phyloP scores from a whole-genome alignment of 306 rosid genomes.

The Cucurbita argyrosperma region DNA sequence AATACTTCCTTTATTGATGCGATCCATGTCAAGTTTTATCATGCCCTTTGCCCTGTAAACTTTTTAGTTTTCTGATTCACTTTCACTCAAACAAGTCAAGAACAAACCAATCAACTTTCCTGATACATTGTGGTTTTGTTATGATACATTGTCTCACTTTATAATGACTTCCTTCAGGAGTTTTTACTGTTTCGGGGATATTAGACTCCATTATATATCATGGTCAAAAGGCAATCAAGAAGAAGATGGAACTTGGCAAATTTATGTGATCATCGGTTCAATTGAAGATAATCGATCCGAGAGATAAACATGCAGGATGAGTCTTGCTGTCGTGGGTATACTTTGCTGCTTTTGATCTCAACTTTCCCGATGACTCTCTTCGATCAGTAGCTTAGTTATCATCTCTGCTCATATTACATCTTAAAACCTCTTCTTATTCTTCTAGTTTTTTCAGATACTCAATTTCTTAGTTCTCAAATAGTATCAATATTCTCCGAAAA shows the following conservation, averaged over 20 bases:
- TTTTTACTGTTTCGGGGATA: conserved; percentile 90
- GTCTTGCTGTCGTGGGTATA: background rate
- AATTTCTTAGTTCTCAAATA: background rate
- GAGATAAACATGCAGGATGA: background rate
- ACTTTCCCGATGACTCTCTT: background rate
- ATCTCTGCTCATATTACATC: background rate
- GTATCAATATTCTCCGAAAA: background rate
- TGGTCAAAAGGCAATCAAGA: conserved; percentile 87
- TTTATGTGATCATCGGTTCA: conserved; percentile 30
- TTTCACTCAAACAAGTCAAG: background rate
- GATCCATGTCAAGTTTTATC: background rate
- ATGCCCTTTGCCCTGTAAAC: background rate
- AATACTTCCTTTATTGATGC: background rate
- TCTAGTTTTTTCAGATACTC: background rate
- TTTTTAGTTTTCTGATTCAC: background rate
- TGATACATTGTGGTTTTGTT: background rate
- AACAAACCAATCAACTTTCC: background rate
- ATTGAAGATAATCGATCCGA: background rate
- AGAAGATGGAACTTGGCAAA: conserved; percentile 94
- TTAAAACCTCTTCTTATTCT: background rate
- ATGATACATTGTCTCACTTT: background rate
- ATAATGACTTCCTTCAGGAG: conserved; percentile 27
- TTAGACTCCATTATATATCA: conserved; percentile 89
- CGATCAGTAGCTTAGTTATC: background rate
- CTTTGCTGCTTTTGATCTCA: background rate